Conservation (phyloP, 306 rosid genomes). For the Vigna nakashimae region DNA sequence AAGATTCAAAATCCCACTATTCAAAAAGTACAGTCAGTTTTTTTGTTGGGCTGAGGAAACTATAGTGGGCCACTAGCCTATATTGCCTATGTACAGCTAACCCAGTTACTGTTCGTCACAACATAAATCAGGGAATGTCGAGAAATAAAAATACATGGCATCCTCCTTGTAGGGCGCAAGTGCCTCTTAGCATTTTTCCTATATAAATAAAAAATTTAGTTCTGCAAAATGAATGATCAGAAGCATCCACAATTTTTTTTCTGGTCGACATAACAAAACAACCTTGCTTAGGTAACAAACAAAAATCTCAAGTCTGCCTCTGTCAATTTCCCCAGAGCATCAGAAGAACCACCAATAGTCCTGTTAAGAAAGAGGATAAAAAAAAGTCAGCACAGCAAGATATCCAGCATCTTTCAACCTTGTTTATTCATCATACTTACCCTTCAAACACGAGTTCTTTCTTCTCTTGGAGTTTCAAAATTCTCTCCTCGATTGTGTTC, state of each 20-base stretch:
- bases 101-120: background rate
- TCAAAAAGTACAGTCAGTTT: background rate
- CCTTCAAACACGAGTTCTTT: constrained; percentile 95
- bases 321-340: constrained; percentile 80
- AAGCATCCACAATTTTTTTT: background rate
- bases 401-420: constrained; percentile 21
- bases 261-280: background rate
- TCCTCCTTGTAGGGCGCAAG: background rate
- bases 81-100: background rate
- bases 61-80: background rate
- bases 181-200: background rate
- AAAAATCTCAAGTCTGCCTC: constrained; percentile 74
- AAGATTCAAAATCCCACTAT: constrained; percentile 27
- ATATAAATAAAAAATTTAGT: constrained; percentile 2
- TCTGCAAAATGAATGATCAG: constrained; percentile 2
- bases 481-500: constrained; percentile 92
- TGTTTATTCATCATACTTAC: constrained; percentile 50
- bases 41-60: background rate
- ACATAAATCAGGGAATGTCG: background rate
- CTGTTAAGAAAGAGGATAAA: constrained; percentile 47
- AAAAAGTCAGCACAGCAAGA: constrained; percentile 23
- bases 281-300: constrained; percentile 52
- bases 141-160: background rate
- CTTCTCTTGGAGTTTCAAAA: constrained; percentile 88
- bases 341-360: constrained; percentile 78